Evolutionary conservation across 225 moss, liverwort and hornwort species (phyloP).

Genomic region (Physcomitrium patens): DNA sequence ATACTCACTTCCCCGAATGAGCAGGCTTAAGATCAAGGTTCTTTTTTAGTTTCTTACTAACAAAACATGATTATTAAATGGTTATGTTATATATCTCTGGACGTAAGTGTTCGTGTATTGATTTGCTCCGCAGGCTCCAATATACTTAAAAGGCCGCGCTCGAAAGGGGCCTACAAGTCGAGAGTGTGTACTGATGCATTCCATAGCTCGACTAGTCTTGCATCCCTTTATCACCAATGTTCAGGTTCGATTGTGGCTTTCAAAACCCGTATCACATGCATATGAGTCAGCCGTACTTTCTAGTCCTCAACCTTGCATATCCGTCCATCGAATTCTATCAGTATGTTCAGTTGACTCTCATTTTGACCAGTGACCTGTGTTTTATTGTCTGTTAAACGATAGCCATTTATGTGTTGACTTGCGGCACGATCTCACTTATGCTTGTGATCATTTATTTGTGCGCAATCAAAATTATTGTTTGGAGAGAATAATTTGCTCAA

Average conservation of each 20-base stretch:
- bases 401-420: slow-evolving; percentile 8
- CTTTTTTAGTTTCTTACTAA: neutral
- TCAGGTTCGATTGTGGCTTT: slow-evolving; percentile 57
- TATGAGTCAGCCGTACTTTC: neutral
- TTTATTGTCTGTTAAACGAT: neutral
- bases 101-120: slow-evolving; percentile 14
- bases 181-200: slow-evolving; percentile 86
- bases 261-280: slow-evolving; percentile 1
- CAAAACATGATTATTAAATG: slow-evolving; percentile 8
- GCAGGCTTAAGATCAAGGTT: neutral
- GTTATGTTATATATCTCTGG: slow-evolving; percentile 3
- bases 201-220: slow-evolving; percentile 76
- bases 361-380: neutral
- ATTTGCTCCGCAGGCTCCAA: slow-evolving; percentile 60
- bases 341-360: slow-evolving; percentile 7
- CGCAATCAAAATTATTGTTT: neutral
- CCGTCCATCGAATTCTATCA: slow-evolving; percentile 4
- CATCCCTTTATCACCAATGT: slow-evolving; percentile 90
- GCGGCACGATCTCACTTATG: slow-evolving; percentile 18
- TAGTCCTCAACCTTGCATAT: slow-evolving; percentile 11
- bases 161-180: slow-evolving; percentile 94
- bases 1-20: neutral
- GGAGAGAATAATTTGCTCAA: slow-evolving; percentile 14
- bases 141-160: slow-evolving; percentile 80
- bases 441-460: neutral